Percentiles rank a stretch among this genome's conserved stretches.
Evolutionary conservation across 768 basidiomycete genomes (phyloP).

Genomic region (Amyloporia xantha): DNA sequence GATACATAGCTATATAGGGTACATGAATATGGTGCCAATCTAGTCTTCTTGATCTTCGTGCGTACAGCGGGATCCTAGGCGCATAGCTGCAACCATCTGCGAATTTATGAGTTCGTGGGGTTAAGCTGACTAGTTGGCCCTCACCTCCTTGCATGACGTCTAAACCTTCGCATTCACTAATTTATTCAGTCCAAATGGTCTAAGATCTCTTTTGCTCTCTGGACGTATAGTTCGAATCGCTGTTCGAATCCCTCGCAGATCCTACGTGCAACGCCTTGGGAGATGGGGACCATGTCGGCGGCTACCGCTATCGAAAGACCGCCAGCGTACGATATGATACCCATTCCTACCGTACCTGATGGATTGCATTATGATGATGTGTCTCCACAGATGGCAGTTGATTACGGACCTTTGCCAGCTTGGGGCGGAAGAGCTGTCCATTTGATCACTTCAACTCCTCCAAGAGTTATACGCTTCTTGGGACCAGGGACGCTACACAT

Average conservation of each 20-base stretch:
- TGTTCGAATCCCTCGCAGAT: constrained; percentile 17
- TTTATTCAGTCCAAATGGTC: constrained; percentile 20
- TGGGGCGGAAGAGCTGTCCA: constrained; percentile 19
- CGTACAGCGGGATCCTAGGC: background rate
- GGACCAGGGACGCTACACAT: constrained; percentile 18
- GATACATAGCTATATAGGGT: background rate
- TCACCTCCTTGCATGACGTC: background rate
- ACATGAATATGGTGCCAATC: no score
- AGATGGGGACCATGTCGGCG: constrained; percentile 15
- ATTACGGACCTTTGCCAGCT: constrained; percentile 15
- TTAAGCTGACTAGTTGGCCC: background rate
- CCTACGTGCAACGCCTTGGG: constrained; percentile 13
- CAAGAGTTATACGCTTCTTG: constrained; percentile 15
- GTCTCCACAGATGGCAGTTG: background rate
- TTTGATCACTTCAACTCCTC: constrained; percentile 15
- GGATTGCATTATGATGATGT: background rate
- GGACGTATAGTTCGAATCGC: constrained; percentile 18
- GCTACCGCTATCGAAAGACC: constrained; percentile 17
- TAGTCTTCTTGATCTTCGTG: background rate
- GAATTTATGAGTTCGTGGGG: background rate
- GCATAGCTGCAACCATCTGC: background rate
- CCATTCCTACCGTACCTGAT: constrained; percentile 19
- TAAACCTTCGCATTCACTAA: background rate
- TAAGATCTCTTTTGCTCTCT: constrained; percentile 15
- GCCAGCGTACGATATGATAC: constrained; percentile 21